Percentiles rank a stretch among this genome's conserved stretches.
These are phyloP conservation scores for Lagerstroemia fauriei DNA, from an alignment of 441 rosid genomes.

Conservation along the genomic window DNA sequence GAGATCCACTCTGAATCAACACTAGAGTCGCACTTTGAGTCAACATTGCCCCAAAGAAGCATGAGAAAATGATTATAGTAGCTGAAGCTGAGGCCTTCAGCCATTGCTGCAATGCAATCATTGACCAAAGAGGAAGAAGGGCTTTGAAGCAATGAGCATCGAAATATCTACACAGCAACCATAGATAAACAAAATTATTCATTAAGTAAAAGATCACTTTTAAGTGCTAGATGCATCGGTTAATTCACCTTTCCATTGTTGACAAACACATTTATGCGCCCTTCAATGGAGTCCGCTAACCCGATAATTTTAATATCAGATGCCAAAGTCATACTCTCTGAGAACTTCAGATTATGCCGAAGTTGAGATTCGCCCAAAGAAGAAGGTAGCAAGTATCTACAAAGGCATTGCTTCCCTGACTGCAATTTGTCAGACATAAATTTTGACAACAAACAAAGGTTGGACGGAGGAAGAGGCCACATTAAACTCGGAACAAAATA, in stretches of 20 bases:
- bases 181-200: neutral
- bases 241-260: conserved; percentile 73
- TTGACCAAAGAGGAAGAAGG: conserved; percentile 82
- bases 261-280: conserved; percentile 70
- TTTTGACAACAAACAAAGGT: conserved; percentile 17
- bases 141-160: conserved; percentile 71
- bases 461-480: neutral
- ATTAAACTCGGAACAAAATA: neutral
- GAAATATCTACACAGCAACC: conserved; percentile 58
- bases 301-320: conserved; percentile 67
- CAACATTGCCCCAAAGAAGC: conserved; percentile 82
- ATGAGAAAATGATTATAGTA: conserved; percentile 72
- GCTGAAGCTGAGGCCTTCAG: conserved; percentile 76
- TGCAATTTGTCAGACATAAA: conserved; percentile 44
- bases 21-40: conserved; percentile 50
- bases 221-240: conserved; percentile 7
- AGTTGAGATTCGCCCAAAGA: conserved; percentile 50
- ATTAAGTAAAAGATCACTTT: neutral
- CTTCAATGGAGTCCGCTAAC: conserved; percentile 83
- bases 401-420: conserved; percentile 92
- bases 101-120: conserved; percentile 87
- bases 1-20: conserved; percentile 77
- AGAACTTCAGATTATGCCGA: conserved; percentile 49
- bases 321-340: conserved; percentile 51
- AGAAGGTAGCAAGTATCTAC: conserved; percentile 74